phyloP scores from a whole-genome alignment of 176 grass and related monocot genomes.

The Carex scoparia region DNA sequence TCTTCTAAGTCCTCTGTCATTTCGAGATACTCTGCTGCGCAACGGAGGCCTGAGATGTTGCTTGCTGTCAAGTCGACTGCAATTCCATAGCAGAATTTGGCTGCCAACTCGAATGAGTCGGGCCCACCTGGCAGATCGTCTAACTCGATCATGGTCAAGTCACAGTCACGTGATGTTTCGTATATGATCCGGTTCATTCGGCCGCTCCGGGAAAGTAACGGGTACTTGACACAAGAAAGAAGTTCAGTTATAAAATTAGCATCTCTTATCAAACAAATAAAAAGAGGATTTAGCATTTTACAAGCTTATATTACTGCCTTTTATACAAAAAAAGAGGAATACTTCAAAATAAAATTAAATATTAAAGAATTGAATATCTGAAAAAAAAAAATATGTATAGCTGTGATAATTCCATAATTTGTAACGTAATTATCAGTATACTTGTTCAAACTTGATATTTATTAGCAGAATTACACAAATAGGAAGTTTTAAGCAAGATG shows the following conservation, averaged over 20 bases:
- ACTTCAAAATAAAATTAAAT: neutral
- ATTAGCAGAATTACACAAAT: too few species aligned
- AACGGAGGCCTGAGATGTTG: constrained; percentile 91
- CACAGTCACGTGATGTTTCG: constrained; percentile 39
- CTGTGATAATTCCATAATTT: neutral
- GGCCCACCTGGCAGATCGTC: constrained; percentile 67
- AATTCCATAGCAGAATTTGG: constrained; percentile 93
- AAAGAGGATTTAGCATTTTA: neutral
- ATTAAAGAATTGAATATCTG: neutral
- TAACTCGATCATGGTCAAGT: constrained; percentile 42
- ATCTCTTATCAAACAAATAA: neutral
- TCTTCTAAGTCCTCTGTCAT: constrained; percentile 99
- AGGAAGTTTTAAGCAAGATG: too few species aligned
- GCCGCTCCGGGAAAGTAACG: constrained; percentile 80
- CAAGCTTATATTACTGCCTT: neutral
- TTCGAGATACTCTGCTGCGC: constrained; percentile 88
- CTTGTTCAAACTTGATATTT: too few species aligned
- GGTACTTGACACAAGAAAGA: constrained; percentile 44
- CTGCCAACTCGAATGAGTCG: constrained; percentile 71
- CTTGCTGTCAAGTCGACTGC: constrained; percentile 80
- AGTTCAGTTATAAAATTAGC: neutral
- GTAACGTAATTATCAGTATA: neutral
- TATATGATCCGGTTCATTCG: constrained; percentile 74
- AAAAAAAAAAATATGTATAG: neutral
- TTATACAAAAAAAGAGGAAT: neutral